Base-by-base conservation (phyloP, 495 filamentous ascomycete species). In the Aspergillus nanangensis region DNA sequence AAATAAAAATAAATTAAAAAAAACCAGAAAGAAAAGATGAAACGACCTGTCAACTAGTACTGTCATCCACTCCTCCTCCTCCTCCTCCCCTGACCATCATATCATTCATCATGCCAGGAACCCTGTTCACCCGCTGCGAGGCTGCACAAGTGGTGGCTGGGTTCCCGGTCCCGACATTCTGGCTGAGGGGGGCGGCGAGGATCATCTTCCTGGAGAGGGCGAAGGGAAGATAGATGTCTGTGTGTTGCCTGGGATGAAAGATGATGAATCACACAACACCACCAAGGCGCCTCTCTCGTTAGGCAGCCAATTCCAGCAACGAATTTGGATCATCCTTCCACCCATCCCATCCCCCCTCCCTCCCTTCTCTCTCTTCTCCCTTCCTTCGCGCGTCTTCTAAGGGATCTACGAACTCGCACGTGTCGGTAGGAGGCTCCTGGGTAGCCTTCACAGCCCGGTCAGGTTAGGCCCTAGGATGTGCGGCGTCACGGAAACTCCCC, bases 371-470 rank as follows among this genome's bases (percentile, higher is more conserved):
- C 24, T 17, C 45, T 45, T 42, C 38, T 21, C 37, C 46, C 40
- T 31, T 40, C 24, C 45, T 20, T 43, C 17, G 17, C 23, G 24
- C 10, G 23, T 40, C 24, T 41, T 21, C 38, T 17, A 25, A 43
- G 50, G n/a, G 60, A 67, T 66, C 64, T 57, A 60, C 62, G 46
- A 58, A 48, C 49, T 39, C 35, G 50, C 60, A 65, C 61, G 57
- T 61, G 61, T 58, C 42, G 47, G 39, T 25, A 55, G 41, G 47
- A 45, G 40, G 23, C 22, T 22, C 38, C 41, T 41, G 38, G 42
- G 7, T 29, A 11, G 25, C 7, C 25, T 29, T 5, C 25, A n/a
- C n/a, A n/a, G n/a, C n/a, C n/a, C n/a, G n/a, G n/a, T n/a, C n/a
- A n/a, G n/a, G n/a, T n/a, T n/a, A n/a, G n/a, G n/a, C n/a, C n/a